A percentile compares a stretch with the other conserved stretches of the same genome.
Evolutionary conservation across 2,329 filamentous ascomycete genomes (phyloP).

Genomic region (Aspergillus ruber): DNA sequence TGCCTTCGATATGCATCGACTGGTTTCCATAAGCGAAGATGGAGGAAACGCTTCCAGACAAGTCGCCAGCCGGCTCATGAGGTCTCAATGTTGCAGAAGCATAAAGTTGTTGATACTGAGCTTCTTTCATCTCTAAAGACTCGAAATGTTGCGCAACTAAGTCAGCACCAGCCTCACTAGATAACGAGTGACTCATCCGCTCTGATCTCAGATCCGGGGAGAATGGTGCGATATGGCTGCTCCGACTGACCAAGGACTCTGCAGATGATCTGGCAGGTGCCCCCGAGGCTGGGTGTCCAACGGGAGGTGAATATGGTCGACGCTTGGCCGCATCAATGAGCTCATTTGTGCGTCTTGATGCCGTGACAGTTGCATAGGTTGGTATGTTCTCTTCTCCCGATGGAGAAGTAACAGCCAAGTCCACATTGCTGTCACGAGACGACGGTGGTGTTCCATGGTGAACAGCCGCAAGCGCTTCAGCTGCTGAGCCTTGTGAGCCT

Average conservation of each 20-base stretch:
- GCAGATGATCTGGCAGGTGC: slow-evolving; percentile 23
- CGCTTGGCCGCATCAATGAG: slow-evolving; percentile 10
- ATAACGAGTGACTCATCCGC: slow-evolving; percentile 23
- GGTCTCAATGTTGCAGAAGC: slow-evolving; percentile 8
- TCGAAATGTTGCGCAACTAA: slow-evolving; percentile 12
- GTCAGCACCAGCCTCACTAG: slow-evolving; percentile 25
- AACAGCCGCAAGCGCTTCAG: slow-evolving; percentile 33
- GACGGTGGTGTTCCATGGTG: slow-evolving; percentile 31
- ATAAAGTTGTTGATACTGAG: slow-evolving; percentile 19
- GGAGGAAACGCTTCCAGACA: slow-evolving; percentile 23
- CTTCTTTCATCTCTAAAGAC: slow-evolving; percentile 15
- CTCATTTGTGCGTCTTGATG: slow-evolving; percentile 15
- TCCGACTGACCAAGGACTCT: slow-evolving; percentile 23
- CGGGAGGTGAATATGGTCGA: slow-evolving; percentile 15
- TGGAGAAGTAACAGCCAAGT: slow-evolving; percentile 3
- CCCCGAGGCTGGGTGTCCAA: slow-evolving; percentile 10
- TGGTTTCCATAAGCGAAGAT: slow-evolving; percentile 14
- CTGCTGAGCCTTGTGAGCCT: slow-evolving; percentile 27
- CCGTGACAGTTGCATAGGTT: slow-evolving; percentile 30
- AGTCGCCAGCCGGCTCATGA: slow-evolving; percentile 11
- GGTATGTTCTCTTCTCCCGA: slow-evolving; percentile 22
- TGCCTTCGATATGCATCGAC: slow-evolving; percentile 21
- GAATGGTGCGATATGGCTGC: slow-evolving; percentile 19
- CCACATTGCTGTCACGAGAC: slow-evolving; percentile 11
- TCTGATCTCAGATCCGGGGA: slow-evolving; percentile 21